Conservation (phyloP, 2,329 filamentous ascomycete species). For the Diaporthe helianthi region DNA sequence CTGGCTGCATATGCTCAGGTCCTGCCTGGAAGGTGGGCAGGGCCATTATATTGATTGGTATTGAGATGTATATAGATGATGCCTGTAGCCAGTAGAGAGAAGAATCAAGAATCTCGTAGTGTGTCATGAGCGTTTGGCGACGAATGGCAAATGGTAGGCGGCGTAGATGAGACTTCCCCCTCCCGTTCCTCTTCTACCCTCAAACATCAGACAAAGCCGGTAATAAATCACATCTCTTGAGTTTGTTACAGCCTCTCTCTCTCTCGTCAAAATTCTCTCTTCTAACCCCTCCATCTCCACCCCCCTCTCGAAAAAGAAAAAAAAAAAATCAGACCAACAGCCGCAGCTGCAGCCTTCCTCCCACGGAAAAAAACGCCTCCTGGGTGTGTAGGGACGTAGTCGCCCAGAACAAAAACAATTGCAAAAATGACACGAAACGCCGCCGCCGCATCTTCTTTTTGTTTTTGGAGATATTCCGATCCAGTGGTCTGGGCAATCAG, state of each 20-base stretch:
- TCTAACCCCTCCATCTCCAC: not conserved
- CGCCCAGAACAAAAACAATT: conserved; percentile 3
- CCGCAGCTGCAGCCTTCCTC: not conserved
- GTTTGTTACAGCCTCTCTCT: not conserved
- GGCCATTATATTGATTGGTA: not conserved
- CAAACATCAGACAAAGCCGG: not conserved
- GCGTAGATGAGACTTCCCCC: too few relatives aligned
- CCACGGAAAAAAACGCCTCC: conserved; percentile 7
- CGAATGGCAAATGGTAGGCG: too few relatives aligned
- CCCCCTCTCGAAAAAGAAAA: not conserved
- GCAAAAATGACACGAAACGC: conserved; percentile 12
- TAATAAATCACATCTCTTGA: not conserved
- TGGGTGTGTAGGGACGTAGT: not conserved
- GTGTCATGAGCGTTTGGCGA: conserved; percentile 4
- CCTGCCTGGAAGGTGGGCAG: too few relatives aligned
- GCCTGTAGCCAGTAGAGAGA: not conserved
- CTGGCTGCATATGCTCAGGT: too few relatives aligned
- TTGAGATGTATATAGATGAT: conserved; percentile 9
- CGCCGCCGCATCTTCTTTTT: too few relatives aligned
- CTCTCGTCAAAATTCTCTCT: too few relatives aligned
- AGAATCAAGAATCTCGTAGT: not conserved
- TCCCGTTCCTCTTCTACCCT: not conserved
- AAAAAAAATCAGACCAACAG: not conserved
- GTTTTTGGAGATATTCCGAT: not conserved
- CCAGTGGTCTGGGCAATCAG: not conserved